Base-by-base conservation (phyloP, 2,329 filamentous ascomycete genomes). In the Stromatinia cepivora region DNA sequence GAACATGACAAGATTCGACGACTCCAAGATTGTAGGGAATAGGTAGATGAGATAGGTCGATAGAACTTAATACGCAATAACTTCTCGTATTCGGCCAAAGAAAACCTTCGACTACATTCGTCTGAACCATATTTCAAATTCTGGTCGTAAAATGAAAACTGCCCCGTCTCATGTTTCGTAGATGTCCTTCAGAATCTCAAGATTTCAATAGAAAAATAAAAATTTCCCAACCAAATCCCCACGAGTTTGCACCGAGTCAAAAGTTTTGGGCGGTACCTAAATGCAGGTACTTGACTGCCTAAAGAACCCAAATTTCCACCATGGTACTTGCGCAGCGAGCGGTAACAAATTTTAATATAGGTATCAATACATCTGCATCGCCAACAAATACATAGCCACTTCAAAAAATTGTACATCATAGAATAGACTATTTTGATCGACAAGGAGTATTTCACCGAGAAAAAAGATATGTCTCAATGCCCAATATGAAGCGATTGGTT, bases 251-350 rank as follows among this genome's bases (percentile, higher is more conserved):
- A 61, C 20, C 22, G 58, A 61, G 58, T 31, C 58, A 46, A 46
- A 61, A 46, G 25, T 31, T 34, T 61, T n/a, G 56, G 58, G 36
- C 58, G 25, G 58, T 45, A 61, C 58, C 39, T 61, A 15, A 61
- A 61, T 61, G 58, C 58, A 61, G 58, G 58, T 61, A 61, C 58
- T 61, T 61, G 42, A 61, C 39, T 61, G 39, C 39, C 58, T 61
- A 34, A 42, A 46, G 39, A 61, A 46, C 17, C 42, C 42, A 61
- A 61, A 22, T 28, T 15, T n/a, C 58, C 58, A 15, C 15, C 58
- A 61, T 61, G 39, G 39, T 61, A 46, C 58, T 61, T 61, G 58
- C 58, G 31, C 25, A 3, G 25, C 13, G 25, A 46, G 39, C 58
- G 58, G 31, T 46, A 61, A 61, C 20, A 22, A 25, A 42, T 34